Base-by-base conservation (phyloP, 2,329 filamentous ascomycete species). In the Incumbomyces lentus region DNA sequence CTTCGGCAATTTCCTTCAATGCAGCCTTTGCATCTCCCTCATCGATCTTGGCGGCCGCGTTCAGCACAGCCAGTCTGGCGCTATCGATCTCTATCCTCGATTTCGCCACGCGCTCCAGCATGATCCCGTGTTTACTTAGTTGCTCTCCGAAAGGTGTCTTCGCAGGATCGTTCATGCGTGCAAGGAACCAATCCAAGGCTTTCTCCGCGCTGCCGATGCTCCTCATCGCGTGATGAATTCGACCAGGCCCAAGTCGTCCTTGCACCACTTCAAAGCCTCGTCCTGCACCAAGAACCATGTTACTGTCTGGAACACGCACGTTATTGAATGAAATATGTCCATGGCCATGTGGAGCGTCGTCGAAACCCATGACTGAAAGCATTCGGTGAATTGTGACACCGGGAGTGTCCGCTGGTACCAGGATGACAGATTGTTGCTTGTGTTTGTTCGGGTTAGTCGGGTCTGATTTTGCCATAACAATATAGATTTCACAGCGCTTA, bases 181-280 rank as follows among this genome's bases (percentile, higher is more conserved):
- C 85, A 49, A 98, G 77, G 78, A 96, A 84, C 84, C 86, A 95
- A 61, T 96, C 90, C 18, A 98, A 78, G 1, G 89, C 92, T 55
- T 82, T 79, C 68, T 98, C 92, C 14, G 92, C 82, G 44, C 87
- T 84, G 44, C 92, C 92, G 62, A 98, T 92, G 50, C 81, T 82
- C 54, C 92, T 82, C 92, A 98, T 98, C 50, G 88, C 87, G 70
- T 98, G 92, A 71, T 98, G 92, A 63, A 98, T 96, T 49, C 92
- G 85, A 30, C 92, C 92, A 1, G 92, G 92, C 1, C 92, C 92
- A 18, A 98, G 82, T 57, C 92, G 86, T 48, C 92, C 92, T 66
- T 98, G 92, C 62, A 98, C 95, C 62, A 98, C 95, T 68, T 98
- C 92, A 65, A 98, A 98, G 16, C 92, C 92, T 52, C 86, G 81